Base-by-base conservation (phyloP, 768 basidiomycete genomes). In the Tricholoma terreum region DNA sequence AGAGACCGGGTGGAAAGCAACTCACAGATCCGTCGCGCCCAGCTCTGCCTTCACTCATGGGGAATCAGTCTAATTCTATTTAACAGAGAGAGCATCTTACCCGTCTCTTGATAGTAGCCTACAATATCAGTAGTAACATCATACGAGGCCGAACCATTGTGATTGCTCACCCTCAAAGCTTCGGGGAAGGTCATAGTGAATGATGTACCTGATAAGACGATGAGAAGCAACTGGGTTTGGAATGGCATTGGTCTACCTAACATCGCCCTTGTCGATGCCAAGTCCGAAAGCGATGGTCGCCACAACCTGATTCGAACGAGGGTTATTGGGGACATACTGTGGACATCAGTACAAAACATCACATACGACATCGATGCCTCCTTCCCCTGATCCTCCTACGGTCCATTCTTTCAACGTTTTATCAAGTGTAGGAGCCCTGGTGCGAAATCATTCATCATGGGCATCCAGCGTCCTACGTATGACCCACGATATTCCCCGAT, bases 51-150 rank as follows among this genome's bases (percentile, higher is more conserved):
- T 59, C 3, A 50, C 36, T n/a, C 14, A 66, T 21, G 61, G 17
- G 12, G 52, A 35, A 31, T 7, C 11, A 55, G 15, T 9, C 40
- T 22, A 36, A 17, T n/a, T 31, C 8, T 4, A 10, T 8, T 48
- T 6, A n/a, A 11, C 8, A 46, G 9, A 30, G 9, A 30, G 11
- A 22, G n/a, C 22, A 21, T 27, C 76, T 21, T 62, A 85, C 89
- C 90, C 60, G 90, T 92, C 70, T 93, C 92, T 68, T 93, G 92
- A 68, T 94, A 94, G 68, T 86, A 94, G 0, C 90, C 91, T 90
- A 52, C 12, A 22, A 42, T 52, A 48, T 10, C 15, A 38, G 8
- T 31, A 46, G 56, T 38, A 54, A 2, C 36, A 58, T 52, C 33
- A 58, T 15, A 50, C 45, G 17, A 57, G 17, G 33, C 15, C 35